Evolutionary conservation across 2,329 filamentous ascomycete genomes (phyloP).

Genomic region (Nemania sp.): DNA sequence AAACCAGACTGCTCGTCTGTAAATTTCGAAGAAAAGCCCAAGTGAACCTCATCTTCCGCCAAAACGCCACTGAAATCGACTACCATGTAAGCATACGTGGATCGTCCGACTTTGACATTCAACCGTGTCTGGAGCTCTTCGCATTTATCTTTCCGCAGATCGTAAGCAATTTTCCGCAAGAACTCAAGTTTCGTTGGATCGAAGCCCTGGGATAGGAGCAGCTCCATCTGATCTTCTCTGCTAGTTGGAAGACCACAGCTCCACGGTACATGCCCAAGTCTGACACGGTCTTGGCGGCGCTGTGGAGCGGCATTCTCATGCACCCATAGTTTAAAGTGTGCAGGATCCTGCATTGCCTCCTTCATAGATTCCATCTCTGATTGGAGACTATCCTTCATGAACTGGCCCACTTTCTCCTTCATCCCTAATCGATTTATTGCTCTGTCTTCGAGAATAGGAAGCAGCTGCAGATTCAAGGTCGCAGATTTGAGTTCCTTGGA

Average conservation of each 20-base stretch:
- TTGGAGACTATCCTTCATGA: constrained; percentile 56
- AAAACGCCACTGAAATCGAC: constrained; percentile 67
- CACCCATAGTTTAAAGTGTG: constrained; percentile 59
- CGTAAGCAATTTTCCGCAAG: constrained; percentile 53
- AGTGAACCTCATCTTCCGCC: constrained; percentile 67
- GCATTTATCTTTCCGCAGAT: constrained; percentile 57
- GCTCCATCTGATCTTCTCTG: constrained; percentile 56
- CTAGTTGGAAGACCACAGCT: constrained; percentile 55
- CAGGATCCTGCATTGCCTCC: constrained; percentile 54
- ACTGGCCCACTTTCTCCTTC: constrained; percentile 51
- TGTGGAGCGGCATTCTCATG: constrained; percentile 42
- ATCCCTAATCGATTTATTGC: constrained; percentile 52
- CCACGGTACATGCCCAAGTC: constrained; percentile 48
- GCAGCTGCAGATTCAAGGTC: constrained; percentile 67
- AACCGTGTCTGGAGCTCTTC: constrained; percentile 58
- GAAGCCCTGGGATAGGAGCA: constrained; percentile 66
- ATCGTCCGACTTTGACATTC: constrained; percentile 64
- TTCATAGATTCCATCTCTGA: constrained; percentile 58
- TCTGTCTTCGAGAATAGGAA: constrained; percentile 68
- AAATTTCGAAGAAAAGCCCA: constrained; percentile 71
- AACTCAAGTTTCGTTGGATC: constrained; percentile 52
- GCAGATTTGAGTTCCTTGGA: constrained; percentile 55
- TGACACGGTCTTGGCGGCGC: constrained; percentile 45
- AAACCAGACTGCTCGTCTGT: constrained; percentile 56
- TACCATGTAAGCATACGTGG: constrained; percentile 68